phyloP scores from a whole-genome alignment of 2,329 filamentous ascomycete genomes.

The Botrytis paeoniae region DNA sequence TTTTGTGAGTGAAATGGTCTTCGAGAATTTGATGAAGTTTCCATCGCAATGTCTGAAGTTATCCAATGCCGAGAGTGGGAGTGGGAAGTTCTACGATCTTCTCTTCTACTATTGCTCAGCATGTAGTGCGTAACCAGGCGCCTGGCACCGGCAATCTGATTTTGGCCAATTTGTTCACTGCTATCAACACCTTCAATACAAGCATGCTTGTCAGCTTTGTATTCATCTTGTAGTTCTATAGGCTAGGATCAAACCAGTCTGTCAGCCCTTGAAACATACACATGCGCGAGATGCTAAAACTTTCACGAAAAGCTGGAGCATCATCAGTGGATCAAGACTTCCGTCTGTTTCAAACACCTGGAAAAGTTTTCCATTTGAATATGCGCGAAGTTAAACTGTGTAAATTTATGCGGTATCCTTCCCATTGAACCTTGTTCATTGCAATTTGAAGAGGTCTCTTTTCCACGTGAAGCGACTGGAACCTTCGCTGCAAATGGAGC shows the following conservation, averaged over 20 bases:
- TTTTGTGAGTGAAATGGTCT: background rate
- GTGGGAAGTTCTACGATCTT: background rate
- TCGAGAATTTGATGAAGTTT: background rate
- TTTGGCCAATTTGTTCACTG: background rate
- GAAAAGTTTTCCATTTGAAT: background rate
- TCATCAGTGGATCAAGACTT: background rate
- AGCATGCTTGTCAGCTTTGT: background rate
- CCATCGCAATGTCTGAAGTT: background rate
- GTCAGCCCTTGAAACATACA: background rate
- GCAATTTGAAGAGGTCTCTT: background rate
- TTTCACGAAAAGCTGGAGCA: background rate
- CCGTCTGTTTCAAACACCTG: background rate
- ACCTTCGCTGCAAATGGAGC: background rate
- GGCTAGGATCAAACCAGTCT: background rate
- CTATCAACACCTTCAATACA: too few relatives aligned
- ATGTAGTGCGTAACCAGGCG: background rate
- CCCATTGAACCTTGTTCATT: background rate
- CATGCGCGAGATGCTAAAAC: background rate
- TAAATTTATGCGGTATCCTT: too few relatives aligned
- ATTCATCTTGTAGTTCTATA: too few relatives aligned
- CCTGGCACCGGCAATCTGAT: background rate
- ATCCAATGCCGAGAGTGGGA: background rate
- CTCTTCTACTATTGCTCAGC: background rate
- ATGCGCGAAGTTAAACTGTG: too few relatives aligned
- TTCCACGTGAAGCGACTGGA: background rate